Evolutionary conservation across 2,329 filamentous ascomycete genomes (phyloP).

Genomic region (Balansia obtecta): DNA sequence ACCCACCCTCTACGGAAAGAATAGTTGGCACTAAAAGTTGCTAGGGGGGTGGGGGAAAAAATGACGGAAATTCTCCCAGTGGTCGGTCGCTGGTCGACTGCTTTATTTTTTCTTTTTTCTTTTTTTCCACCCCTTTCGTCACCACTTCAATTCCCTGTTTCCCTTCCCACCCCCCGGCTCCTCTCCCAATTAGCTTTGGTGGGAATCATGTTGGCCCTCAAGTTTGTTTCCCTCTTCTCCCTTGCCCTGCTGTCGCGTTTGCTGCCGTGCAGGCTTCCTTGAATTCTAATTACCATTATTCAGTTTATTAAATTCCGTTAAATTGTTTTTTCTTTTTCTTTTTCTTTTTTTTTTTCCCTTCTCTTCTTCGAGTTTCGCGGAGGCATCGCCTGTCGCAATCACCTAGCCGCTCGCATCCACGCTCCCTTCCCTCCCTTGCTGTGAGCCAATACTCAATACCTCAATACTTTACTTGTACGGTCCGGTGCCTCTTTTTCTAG

Average conservation of each 20-base stretch:
- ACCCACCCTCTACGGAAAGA: no score
- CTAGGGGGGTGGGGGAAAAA: neutral
- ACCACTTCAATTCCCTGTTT: neutral
- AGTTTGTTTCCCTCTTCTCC: neutral
- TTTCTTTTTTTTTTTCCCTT: neutral
- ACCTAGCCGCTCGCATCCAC: constrained; percentile 1
- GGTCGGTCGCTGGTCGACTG: neutral
- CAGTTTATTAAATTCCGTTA: neutral
- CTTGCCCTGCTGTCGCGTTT: neutral
- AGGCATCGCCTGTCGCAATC: constrained; percentile 16
- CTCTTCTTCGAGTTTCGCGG: neutral
- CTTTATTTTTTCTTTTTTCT: neutral
- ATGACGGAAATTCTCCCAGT: neutral
- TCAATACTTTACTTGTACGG: constrained; percentile 4
- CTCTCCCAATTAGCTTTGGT: neutral
- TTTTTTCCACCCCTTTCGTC: neutral
- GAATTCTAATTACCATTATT: neutral
- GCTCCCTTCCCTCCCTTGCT: constrained; percentile 5
- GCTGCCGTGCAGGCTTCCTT: neutral
- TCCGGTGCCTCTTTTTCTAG: constrained; percentile 6
- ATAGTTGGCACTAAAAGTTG: neutral
- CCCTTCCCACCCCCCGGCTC: neutral
- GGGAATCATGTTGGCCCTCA: neutral
- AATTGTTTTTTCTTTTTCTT: neutral
- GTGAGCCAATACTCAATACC: neutral